Base-by-base conservation (phyloP, 2,329 filamentous ascomycete species). In the Aspergillus sp. region DNA sequence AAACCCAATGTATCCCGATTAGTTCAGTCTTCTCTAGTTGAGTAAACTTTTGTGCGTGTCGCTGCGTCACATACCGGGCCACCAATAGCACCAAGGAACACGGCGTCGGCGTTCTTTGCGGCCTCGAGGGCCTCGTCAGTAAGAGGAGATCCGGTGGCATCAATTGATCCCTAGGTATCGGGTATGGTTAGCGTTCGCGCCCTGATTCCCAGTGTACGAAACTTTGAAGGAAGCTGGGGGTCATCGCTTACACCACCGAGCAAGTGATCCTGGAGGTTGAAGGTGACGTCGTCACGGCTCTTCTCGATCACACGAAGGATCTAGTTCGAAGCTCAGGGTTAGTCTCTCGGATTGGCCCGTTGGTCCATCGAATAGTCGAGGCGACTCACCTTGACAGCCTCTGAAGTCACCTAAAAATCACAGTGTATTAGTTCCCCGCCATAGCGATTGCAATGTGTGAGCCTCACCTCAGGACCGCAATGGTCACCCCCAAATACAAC, bases 61-160 rank as follows among this genome's bases (percentile, higher is more conserved):
- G 23, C 37, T 23, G 21, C 23, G 17, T 55, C 33, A 70, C 79
- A 53, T 82, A 86, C 84, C 37, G 95, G 93, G n/a, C 93, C 93
- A 66, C 93, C 93, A 70, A 98, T 96, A 66, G 93, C 91, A 66
- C 93, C 93, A 55, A 98, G 87, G 59, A 98, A 87, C 59, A 98
- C 89, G 40, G 93, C 93, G 76, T 96, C 90, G 63, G 93, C 92
- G 52, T 84, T 81, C 77, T 96, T 93, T 65, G 91, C 92, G 37
- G 91, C 92, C 14, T 80, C 79, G 67, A 98, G 89, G 61, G 92
- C 91, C 69, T 89, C 86, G 67, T 95, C 87, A 53, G 92, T 96
- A 61, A 98, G 81, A 31, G 93, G 87, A 31, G 80, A 84, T 67
- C 91, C 90, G 70, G 87, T 86, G 17, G 87, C 87, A 70, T 97